Conservation (phyloP, 2,329 filamentous ascomycete genomes). For the Colletotrichum sp. region DNA sequence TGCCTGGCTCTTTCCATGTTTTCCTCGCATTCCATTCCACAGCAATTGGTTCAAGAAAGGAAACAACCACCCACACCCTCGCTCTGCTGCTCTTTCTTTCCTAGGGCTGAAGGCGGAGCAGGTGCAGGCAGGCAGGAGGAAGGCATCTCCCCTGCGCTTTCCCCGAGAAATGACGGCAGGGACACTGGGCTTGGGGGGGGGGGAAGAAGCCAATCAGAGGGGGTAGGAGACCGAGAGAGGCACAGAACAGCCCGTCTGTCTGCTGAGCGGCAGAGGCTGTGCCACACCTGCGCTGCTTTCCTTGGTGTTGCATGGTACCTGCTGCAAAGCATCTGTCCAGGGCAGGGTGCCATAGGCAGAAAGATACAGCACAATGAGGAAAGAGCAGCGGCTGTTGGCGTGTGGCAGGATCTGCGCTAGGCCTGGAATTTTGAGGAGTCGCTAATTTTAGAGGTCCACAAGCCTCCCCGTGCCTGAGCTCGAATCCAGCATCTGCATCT, state of each 20-base stretch:
- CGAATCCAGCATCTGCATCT: not conserved
- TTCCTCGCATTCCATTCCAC: not conserved
- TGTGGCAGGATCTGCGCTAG: slow-evolving; percentile 1
- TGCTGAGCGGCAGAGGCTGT: not conserved
- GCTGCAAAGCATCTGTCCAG: not conserved
- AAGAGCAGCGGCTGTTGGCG: not conserved
- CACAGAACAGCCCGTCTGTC: not conserved
- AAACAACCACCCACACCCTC: not conserved
- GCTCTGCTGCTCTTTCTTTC: not conserved
- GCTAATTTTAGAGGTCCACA: slow-evolving; percentile 1
- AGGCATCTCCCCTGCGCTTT: not conserved
- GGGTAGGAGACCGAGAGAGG: not conserved
- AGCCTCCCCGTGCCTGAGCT: not conserved
- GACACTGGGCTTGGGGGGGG: not conserved
- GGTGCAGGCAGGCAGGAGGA: not conserved
- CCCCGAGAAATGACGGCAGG: not conserved
- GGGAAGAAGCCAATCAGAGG: not conserved
- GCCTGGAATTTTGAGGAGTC: not conserved
- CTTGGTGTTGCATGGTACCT: not conserved
- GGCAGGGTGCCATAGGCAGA: not conserved
- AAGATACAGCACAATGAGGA: not conserved
- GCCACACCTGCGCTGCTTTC: not conserved
- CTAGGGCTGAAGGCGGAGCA: slow-evolving; percentile 15
- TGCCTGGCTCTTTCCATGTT: not conserved
- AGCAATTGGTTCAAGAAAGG: not conserved